Conservation (phyloP, 2,329 filamentous ascomycete genomes). For the Colletotrichum melonis region DNA sequence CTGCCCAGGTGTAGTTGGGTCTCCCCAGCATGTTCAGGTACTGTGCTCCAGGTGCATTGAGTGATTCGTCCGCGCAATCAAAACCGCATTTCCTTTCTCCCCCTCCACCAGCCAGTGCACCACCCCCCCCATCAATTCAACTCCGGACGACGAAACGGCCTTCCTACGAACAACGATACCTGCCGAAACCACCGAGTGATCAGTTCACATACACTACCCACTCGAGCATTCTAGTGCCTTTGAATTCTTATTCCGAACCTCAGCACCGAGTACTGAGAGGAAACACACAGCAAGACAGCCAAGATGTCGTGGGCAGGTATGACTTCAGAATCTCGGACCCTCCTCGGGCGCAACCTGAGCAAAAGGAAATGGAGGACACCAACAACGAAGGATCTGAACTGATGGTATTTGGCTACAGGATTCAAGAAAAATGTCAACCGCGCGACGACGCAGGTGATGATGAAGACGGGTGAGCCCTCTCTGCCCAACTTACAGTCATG, state of each 20-base stretch:
- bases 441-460: constrained; percentile 99
- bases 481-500: background rate
- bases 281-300: background rate
- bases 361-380: background rate
- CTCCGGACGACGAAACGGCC: constrained; percentile 32
- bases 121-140: background rate
- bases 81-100: constrained; percentile 23
- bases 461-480: constrained; percentile 84
- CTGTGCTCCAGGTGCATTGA: background rate
- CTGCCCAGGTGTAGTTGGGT: constrained; percentile 13
- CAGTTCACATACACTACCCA: background rate
- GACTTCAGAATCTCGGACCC: constrained; percentile 26
- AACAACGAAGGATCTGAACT: background rate
- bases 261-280: background rate
- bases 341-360: background rate
- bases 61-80: constrained; percentile 34
- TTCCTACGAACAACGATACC: constrained; percentile 16
- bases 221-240: background rate
- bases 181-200: constrained; percentile 16
- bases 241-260: background rate
- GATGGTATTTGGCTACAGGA: constrained; percentile 43
- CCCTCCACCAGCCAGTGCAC: background rate
- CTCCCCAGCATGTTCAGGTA: constrained; percentile 4
- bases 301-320: constrained; percentile 62
- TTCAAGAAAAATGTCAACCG: constrained; percentile 95